phyloP scores from a whole-genome alignment of 106 monocot species.

The Vanilla planifolia region DNA sequence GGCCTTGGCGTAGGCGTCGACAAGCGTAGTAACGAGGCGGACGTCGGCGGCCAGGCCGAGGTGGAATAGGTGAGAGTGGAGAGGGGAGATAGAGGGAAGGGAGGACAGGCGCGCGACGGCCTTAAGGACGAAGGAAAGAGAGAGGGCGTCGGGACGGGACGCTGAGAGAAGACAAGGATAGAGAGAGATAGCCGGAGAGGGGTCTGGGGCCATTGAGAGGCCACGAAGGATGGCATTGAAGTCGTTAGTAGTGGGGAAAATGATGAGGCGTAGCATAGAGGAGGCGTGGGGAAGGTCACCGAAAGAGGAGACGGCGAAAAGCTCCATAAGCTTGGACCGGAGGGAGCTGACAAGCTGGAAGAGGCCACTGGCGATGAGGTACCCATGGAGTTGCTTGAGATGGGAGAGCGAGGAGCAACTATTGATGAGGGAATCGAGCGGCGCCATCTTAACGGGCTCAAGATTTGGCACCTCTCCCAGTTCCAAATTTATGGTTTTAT shows the following conservation, averaged over 20 bases:
- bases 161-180: slow-evolving; percentile 29
- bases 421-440: slow-evolving; percentile 26
- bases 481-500: too few relatives aligned
- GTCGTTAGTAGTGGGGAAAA: slow-evolving; percentile 57
- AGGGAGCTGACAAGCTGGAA: slow-evolving; percentile 26
- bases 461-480: too few relatives aligned
- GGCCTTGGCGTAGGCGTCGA: slow-evolving; percentile 69
- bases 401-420: slow-evolving; percentile 30
- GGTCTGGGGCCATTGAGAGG: slow-evolving; percentile 28
- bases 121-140: slow-evolving; percentile 68
- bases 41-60: slow-evolving; percentile 54
- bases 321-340: slow-evolving; percentile 42
- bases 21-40: slow-evolving; percentile 58
- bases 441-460: not conserved
- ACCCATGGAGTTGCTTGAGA: slow-evolving; percentile 53
- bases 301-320: slow-evolving; percentile 39
- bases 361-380: slow-evolving; percentile 46
- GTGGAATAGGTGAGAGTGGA: slow-evolving; percentile 47
- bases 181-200: slow-evolving; percentile 36
- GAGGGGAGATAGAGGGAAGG: slow-evolving; percentile 18
- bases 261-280: slow-evolving; percentile 25
- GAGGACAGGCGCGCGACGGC: slow-evolving; percentile 47
- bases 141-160: slow-evolving; percentile 69
- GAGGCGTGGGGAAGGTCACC: slow-evolving; percentile 34
- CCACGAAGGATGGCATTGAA: slow-evolving; percentile 69